Conservation (phyloP, 441 rosid genomes). For the Gossypium laxum region DNA sequence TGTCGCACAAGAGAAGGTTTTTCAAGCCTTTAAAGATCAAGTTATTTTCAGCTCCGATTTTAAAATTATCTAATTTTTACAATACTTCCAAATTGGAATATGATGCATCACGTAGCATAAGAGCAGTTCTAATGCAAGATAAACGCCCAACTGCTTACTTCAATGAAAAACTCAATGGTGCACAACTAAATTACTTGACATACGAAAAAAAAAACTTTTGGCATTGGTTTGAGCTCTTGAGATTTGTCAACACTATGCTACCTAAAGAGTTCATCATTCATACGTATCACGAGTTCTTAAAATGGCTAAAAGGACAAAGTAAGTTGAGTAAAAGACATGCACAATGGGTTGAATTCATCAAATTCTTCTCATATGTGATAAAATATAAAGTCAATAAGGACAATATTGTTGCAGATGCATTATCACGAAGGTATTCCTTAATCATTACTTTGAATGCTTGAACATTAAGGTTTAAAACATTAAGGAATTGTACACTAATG, state of each 20-base stretch:
- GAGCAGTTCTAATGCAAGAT: neutral
- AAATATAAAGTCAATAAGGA: neutral
- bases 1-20: neutral
- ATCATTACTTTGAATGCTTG: neutral
- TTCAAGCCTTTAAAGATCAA: neutral
- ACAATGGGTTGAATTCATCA: neutral
- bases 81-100: neutral
- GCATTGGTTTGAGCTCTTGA: neutral
- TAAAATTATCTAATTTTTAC: neutral
- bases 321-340: neutral
- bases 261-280: too few relatives aligned
- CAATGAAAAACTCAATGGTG: neutral
- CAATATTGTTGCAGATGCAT: neutral
- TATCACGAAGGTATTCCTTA: neutral
- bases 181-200: neutral
- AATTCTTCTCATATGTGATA: neutral
- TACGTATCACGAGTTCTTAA: neutral
- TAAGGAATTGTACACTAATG: neutral
- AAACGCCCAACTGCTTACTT: neutral
- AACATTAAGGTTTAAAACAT: too few relatives aligned
- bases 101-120: neutral
- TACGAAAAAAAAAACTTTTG: neutral
- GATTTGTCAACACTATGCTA: too few relatives aligned
- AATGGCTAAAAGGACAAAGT: neutral
- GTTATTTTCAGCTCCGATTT: neutral